These are phyloP conservation scores for Xerocomellus chrysenteron DNA, from an alignment of 768 basidiomycete genomes.

Conservation along the genomic window DNA sequence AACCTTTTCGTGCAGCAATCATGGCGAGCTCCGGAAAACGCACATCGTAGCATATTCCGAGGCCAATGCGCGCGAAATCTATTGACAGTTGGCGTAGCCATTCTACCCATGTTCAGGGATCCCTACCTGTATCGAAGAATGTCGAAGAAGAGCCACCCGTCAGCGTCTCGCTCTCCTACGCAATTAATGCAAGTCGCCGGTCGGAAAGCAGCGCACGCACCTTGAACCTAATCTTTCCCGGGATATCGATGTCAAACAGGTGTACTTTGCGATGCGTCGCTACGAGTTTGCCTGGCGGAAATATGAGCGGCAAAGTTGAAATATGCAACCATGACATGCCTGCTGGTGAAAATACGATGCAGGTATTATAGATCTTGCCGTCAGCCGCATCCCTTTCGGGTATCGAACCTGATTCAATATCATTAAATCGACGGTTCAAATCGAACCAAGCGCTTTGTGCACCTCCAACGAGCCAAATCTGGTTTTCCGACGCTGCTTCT, in stretches of 20 bases:
- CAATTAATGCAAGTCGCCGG: slow-evolving; percentile 1
- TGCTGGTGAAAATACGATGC: slow-evolving; percentile 84
- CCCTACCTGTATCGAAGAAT: slow-evolving; percentile 82
- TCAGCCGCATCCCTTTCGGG: slow-evolving; percentile 71
- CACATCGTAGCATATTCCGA: slow-evolving; percentile 96
- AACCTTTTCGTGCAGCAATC: slow-evolving; percentile 85
- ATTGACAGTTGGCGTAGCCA: background rate
- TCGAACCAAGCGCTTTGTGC: background rate
- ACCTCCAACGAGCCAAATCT: slow-evolving; percentile 94
- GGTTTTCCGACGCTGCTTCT: slow-evolving; percentile 70
- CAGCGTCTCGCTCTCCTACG: slow-evolving; percentile 83
- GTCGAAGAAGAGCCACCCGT: slow-evolving; percentile 73
- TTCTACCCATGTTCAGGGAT: background rate
- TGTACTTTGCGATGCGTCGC: slow-evolving; percentile 93
- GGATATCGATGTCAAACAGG: slow-evolving; percentile 96
- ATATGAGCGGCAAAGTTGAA: background rate
- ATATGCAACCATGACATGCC: slow-evolving; percentile 38
- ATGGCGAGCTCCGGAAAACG: slow-evolving; percentile 93
- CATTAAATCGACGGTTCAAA: background rate
- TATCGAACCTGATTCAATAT: slow-evolving; percentile 70
- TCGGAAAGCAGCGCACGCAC: slow-evolving; percentile 35
- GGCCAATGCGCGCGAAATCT: slow-evolving; percentile 97
- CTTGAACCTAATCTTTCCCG: slow-evolving; percentile 88
- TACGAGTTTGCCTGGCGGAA: slow-evolving; percentile 71
- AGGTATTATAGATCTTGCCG: slow-evolving; percentile 86